Evolutionary conservation across 768 basidiomycete genomes (phyloP).

Genomic region (Chalciporus sphaerocephalus): DNA sequence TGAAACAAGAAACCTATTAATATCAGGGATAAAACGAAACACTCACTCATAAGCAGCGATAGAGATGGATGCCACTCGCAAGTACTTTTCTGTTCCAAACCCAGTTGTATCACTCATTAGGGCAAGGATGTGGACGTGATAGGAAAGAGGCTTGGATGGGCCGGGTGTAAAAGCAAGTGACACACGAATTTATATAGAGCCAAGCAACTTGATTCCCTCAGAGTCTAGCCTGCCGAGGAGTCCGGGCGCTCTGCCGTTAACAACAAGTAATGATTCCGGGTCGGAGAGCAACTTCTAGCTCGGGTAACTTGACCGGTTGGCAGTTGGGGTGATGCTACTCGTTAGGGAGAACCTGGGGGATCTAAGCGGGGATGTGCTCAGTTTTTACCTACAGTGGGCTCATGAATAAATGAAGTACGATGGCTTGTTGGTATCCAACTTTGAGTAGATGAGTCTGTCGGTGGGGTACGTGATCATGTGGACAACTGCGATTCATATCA

Average conservation of each 20-base stretch:
- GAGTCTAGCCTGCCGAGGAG: neutral
- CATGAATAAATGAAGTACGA: too few species aligned
- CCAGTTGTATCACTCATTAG: conserved; percentile 16
- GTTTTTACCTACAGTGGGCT: neutral
- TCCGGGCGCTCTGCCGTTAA: conserved; percentile 20
- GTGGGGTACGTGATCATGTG: neutral
- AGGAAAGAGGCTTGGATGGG: neutral
- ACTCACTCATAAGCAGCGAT: conserved; percentile 39
- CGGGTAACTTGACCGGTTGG: too few species aligned
- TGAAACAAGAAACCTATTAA: neutral
- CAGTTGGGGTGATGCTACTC: too few species aligned
- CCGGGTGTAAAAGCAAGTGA: neutral
- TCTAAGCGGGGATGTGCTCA: neutral
- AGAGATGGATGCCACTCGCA: conserved; percentile 35
- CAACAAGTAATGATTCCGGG: neutral
- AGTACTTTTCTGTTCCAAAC: conserved; percentile 26
- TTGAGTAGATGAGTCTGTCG: neutral
- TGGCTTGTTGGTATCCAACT: too few species aligned
- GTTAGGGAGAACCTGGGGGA: neutral
- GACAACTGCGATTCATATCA: neutral
- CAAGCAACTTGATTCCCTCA: too few species aligned
- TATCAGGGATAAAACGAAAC: conserved; percentile 1
- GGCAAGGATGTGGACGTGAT: neutral
- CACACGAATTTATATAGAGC: conserved; percentile 19
- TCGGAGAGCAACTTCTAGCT: neutral